Conservation (phyloP, 2,329 filamentous ascomycete species). For the Magnaporthiopsis incrustans region DNA sequence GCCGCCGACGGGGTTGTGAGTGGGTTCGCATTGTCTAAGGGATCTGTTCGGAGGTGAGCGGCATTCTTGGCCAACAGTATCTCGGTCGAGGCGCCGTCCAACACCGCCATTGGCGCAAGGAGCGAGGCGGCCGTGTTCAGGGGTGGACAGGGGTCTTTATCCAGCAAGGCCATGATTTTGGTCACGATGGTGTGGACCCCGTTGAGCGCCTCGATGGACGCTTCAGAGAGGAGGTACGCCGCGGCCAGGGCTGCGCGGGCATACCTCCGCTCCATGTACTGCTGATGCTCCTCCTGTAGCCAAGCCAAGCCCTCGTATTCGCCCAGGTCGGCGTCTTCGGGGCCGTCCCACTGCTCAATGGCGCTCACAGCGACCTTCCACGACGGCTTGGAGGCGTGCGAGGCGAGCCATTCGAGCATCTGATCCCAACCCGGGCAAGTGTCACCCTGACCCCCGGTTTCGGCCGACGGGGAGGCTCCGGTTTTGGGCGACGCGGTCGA, state of each 20-base stretch:
- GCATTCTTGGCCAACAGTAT: slow-evolving; percentile 33
- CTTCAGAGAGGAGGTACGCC: slow-evolving; percentile 58
- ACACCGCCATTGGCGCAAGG: slow-evolving; percentile 30
- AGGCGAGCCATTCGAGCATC: slow-evolving; percentile 58
- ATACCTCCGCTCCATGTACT: slow-evolving; percentile 55
- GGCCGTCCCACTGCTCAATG: slow-evolving; percentile 66
- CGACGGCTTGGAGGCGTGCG: slow-evolving; percentile 44
- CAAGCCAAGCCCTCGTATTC: slow-evolving; percentile 43
- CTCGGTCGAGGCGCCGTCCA: slow-evolving; percentile 12
- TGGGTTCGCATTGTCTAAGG: slow-evolving; percentile 52
- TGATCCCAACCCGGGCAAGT: slow-evolving; percentile 58
- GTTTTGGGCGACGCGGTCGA: slow-evolving; percentile 15
- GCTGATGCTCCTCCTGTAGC: slow-evolving; percentile 52
- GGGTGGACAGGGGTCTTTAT: slow-evolving; percentile 48
- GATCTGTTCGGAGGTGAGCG: slow-evolving; percentile 37
- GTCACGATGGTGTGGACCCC: slow-evolving; percentile 53
- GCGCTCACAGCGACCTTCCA: slow-evolving; percentile 56
- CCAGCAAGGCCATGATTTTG: slow-evolving; percentile 52
- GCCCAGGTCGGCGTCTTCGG: slow-evolving; percentile 60
- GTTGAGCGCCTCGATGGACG: slow-evolving; percentile 48
- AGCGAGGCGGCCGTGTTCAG: slow-evolving; percentile 39
- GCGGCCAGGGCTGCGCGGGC: slow-evolving; percentile 59
- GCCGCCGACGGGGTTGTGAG: slow-evolving; percentile 53
- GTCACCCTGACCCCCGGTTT: not conserved
- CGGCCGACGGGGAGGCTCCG: slow-evolving; percentile 15